Evolutionary conservation across 129 eudicot species (phyloP), one percentile per base, ranked within the genome.

Genomic region (Flaveria bidentis): DNA sequence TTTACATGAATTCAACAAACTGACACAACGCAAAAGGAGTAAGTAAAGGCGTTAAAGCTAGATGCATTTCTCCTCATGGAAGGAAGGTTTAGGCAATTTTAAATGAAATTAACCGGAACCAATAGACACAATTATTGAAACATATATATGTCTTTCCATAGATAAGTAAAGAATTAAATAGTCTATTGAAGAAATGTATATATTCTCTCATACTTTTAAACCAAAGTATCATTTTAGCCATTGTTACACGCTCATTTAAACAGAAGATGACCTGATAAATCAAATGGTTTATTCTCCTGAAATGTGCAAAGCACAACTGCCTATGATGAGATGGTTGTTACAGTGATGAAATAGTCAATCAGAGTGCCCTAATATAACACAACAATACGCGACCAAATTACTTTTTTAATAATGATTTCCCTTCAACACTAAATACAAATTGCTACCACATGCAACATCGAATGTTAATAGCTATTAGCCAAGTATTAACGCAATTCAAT

Each of bases 41-140:
- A 71, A 64, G 77, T 65, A 71, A 71, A 8, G 70, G 45, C 36
- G 25, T 17, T 72, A 80, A 80, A 80, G 83, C 61, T 73, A 80
- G 75, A 80, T 80, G 52, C 84, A 66, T 80, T 80, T 80, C 84
- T 80, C 79, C 73, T 42, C 49, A 14, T 5, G 20, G 75, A 80
- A 80, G 84, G 84, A 73, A 80, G 64, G 74, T 78, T 46, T 6
- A 57, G 26, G 28, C 17, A 72, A 73, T 57, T 74, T 63, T 44
- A 55, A 57, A 73, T 80, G 36, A 73, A 42, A 44, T 7, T 17
- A 45, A 46, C 61, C 7, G 9, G 52, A 78, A 46, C 51, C 76
- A 73, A 52, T 17, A 53, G 28, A 55, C 18, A 41, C 69, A 44
- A 47, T 36, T 25, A 55, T 1, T 5, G 13, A 33, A 66, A 66